Base-by-base conservation (phyloP, 164 flowering plant genomes). In the Echeveria elegans region DNA sequence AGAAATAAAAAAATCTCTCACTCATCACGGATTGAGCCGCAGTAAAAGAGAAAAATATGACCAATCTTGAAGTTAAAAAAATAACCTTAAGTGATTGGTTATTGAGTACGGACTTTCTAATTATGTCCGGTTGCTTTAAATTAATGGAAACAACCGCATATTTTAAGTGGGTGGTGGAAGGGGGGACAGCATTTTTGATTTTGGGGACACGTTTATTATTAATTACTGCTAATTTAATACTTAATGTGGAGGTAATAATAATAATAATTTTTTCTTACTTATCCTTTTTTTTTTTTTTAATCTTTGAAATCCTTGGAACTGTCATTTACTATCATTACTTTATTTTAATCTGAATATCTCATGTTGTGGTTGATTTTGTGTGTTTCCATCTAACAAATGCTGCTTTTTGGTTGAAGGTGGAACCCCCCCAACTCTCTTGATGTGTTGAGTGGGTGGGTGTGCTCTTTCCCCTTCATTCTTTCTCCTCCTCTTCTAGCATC, bases 151-250 rank as follows among this genome's bases (percentile, higher is more conserved):
- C 60, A 53, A 28, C 60, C 31, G 11, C 18, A 40, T 40, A 34
- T 7, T 3, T 7, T 3, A 7, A 34, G 37, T 34, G 11, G 45
- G 32, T 56, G 61, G 61, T 26, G 61, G 61, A 56, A 16, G 8
- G 28, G 61, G 61, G 61, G 61, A 56, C 61, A 56, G 61, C 61
- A 56, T 28, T 52, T 56, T 26, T n/a, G 61, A 56, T 56, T 56
- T 56, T 26, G 32, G 32, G 61, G 32, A 28, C 61, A 56, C 32
- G 15, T 26, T 26, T 56, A 43, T 43, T 43, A 23, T n/a, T 50
- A 5, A 9, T 43, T 16, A 11, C 16, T 43, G 1, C 15, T 56
- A 4, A 11, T 28, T 53, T 53, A n/a, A n/a, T n/a, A n/a, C n/a
- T n/a, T n/a, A n/a, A n/a, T n/a, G n/a, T n/a, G n/a, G n/a, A n/a